A percentile compares a stretch with the other conserved stretches of the same genome.
Conservation (phyloP, 2,329 filamentous ascomycete species). For the Colletotrichum coccodes region DNA sequence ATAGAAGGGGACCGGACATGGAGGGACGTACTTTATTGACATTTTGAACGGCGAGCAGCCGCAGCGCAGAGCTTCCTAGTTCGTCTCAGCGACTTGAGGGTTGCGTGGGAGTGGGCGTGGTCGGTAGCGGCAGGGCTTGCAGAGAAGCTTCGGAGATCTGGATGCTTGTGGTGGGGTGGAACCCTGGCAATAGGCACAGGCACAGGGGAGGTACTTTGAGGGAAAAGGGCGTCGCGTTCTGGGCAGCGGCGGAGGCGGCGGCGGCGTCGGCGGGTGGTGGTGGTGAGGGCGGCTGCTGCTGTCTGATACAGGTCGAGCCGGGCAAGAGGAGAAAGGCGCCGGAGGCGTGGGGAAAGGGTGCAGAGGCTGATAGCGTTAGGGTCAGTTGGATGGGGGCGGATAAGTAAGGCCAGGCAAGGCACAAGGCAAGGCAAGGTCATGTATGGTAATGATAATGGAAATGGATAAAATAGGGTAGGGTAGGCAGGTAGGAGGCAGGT, state of each 20-base stretch:
- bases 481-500: slow-evolving; percentile 10
- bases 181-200: slow-evolving; percentile 23
- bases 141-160: slow-evolving; percentile 36
- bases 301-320: slow-evolving; percentile 24
- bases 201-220: slow-evolving; percentile 33
- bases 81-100: slow-evolving; percentile 34
- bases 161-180: slow-evolving; percentile 36
- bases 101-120: slow-evolving; percentile 33
- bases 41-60: slow-evolving; percentile 44
- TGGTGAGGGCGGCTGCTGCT: slow-evolving; percentile 3
- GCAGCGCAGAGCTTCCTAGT: slow-evolving; percentile 35
- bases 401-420: slow-evolving; percentile 7
- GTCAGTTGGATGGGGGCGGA: slow-evolving; percentile 17
- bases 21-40: slow-evolving; percentile 64
- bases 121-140: slow-evolving; percentile 35
- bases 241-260: slow-evolving; percentile 29
- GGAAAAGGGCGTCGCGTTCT: slow-evolving; percentile 30
- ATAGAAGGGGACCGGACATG: slow-evolving; percentile 21
- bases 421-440: slow-evolving; percentile 3
- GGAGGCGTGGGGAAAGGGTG: neutral
- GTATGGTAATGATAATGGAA: neutral
- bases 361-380: slow-evolving; percentile 24
- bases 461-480: slow-evolving; percentile 11
- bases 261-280: slow-evolving; percentile 22
- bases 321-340: slow-evolving; percentile 13